Conservation (phyloP, 371 early-diverging fungal genomes). For the Amoeboaphelidium protococcarum region DNA sequence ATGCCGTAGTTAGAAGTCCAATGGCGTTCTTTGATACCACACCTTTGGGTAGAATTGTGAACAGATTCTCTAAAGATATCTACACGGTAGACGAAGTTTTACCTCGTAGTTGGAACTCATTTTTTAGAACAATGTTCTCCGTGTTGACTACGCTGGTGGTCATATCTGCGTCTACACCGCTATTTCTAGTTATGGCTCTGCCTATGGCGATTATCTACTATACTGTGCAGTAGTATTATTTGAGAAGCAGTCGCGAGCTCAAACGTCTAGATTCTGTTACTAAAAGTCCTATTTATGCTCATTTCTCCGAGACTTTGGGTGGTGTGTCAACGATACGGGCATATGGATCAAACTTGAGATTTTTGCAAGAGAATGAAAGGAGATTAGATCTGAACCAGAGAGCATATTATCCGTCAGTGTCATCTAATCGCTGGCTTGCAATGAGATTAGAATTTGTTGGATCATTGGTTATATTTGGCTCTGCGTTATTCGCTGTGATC, state of each 20-base stretch:
- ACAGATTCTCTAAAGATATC: slow-evolving; percentile 51
- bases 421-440: slow-evolving; percentile 40
- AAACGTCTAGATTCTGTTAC: slow-evolving; percentile 54
- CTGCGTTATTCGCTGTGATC: slow-evolving; percentile 24
- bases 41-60: slow-evolving; percentile 57
- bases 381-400: slow-evolving; percentile 46
- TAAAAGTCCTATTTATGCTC: slow-evolving; percentile 48
- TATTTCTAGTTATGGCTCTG: slow-evolving; percentile 13
- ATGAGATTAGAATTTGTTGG: slow-evolving; percentile 56
- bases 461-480: slow-evolving; percentile 35
- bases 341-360: slow-evolving; percentile 36
- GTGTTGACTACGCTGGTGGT: slow-evolving; percentile 15
- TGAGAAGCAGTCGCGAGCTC: slow-evolving; percentile 31
- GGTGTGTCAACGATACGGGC: slow-evolving; percentile 59
- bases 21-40: slow-evolving; percentile 54
- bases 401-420: slow-evolving; percentile 55
- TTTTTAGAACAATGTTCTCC: slow-evolving; percentile 14
- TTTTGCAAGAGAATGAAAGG: slow-evolving; percentile 36
- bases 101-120: slow-evolving; percentile 13
- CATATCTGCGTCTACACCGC: slow-evolving; percentile 13
- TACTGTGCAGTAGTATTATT: slow-evolving; percentile 19
- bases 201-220: slow-evolving; percentile 16
- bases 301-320: slow-evolving; percentile 41
- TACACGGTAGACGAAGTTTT: slow-evolving; percentile 31
- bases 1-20: slow-evolving; percentile 16